phyloP scores from a whole-genome alignment of 257 asterid species.

The Penstemon davidsonii region DNA sequence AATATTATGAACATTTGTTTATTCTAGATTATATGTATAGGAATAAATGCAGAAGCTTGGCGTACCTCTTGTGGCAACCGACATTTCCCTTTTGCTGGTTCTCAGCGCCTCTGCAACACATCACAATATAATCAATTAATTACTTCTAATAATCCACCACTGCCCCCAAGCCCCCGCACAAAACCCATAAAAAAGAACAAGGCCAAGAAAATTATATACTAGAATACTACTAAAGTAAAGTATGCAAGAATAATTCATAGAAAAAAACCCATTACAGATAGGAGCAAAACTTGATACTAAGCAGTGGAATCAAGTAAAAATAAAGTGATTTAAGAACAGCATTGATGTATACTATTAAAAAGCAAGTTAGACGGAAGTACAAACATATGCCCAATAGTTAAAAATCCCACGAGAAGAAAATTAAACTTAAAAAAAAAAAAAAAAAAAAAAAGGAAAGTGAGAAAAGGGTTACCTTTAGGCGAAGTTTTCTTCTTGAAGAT shows the following conservation, averaged over 20 bases:
- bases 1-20: neutral
- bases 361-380: neutral
- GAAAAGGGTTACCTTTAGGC: constrained; percentile 67
- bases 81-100: constrained; percentile 92
- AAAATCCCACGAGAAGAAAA: neutral
- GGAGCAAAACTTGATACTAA: neutral
- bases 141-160: constrained; percentile 8
- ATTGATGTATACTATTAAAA: neutral
- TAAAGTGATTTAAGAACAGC: neutral
- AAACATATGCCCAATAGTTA: neutral
- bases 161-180: constrained; percentile 1
- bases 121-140: constrained; percentile 20
- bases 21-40: neutral
- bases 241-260: neutral
- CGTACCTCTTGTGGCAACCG: constrained; percentile 93
- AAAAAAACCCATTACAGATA: neutral
- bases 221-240: too few relatives aligned
- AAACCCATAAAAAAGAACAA: too few relatives aligned
- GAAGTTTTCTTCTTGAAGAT: constrained; percentile 94
- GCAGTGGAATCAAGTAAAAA: constrained; percentile 10
- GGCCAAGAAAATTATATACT: too few relatives aligned
- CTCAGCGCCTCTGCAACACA: constrained; percentile 72
- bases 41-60: neutral
- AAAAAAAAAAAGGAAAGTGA: neutral
- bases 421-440: neutral